Base-by-base conservation (phyloP, 148 eudicot species). In the Cornus florida region DNA sequence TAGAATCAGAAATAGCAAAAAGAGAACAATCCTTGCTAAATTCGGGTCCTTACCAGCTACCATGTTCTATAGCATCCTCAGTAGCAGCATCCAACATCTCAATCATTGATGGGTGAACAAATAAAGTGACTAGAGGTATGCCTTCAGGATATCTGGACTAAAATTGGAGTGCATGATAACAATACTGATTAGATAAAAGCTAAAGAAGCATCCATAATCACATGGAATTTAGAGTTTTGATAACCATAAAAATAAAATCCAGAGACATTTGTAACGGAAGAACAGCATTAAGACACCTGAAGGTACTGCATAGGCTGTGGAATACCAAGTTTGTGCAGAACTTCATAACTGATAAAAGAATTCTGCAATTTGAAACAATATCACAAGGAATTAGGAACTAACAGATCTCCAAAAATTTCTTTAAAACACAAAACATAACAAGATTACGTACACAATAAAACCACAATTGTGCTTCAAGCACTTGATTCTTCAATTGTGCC, bases 81-180 rank as follows among this genome's bases (percentile, higher is more conserved):
- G 88, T 84, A 56, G 97, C 85, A 77, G 94, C 92, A 91, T 96
- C 97, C 84, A 94, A 75, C 92, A 96, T 96, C 82, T 92, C 99
- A 85, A 89, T 84, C 75, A 85, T 87, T 57, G 99, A 96, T 74
- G 94, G 88, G 84, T 94, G 99, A 82, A 89, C 91, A 82, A 96
- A 96, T 79, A 88, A 79, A 70, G 92, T 86, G 56, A 74, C 90
- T 83, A 96, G 76, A 83, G 99, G 90, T 77, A 91, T 88, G 75
- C 99, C 98, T 69, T 93, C 97, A 82, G 97, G 95, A 88, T 90
- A 94, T 78, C 98, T 93, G 80, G 99, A 89, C 99, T 96, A 89
- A 73, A 43, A 85, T 79, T 79, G 73, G 75, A 79, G 80, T 22
- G n/a, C 50, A 88, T 20, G 39, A 70, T 69, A 23, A 79, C 64